Conservation (phyloP, 169 alveolate species). For the Plasmodium berghei region DNA sequence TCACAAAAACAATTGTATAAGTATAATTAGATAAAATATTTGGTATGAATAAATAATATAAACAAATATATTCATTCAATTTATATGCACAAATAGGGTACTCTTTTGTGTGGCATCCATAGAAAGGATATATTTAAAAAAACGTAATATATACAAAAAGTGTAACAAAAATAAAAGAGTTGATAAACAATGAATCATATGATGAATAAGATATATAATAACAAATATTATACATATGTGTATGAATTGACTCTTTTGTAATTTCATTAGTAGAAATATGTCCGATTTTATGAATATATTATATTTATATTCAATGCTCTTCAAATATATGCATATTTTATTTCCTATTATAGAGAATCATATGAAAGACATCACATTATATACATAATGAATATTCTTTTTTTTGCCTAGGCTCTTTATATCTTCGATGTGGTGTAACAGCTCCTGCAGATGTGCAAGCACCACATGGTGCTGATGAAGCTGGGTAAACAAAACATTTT, state of each 20-base stretch:
- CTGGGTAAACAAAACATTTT: constrained; percentile 89
- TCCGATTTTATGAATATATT: no score
- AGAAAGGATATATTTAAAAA: no score
- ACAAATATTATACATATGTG: no score
- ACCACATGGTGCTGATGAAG: constrained; percentile 88
- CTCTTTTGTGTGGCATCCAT: no score
- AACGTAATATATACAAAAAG: no score
- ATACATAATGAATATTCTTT: constrained; percentile 60
- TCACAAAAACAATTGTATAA: constrained; percentile 12
- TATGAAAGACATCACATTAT: constrained; percentile 3
- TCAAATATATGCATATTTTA: no score
- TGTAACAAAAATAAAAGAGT: no score
- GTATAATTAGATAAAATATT: constrained; percentile 12
- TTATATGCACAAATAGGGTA: not conserved
- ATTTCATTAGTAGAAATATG: no score
- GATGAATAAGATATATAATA: no score
- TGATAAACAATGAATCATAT: no score
- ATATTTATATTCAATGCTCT: no score
- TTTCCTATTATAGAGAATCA: not conserved
- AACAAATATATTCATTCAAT: not conserved
- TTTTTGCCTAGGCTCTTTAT: constrained; percentile 53
- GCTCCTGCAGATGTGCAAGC: constrained; percentile 92
- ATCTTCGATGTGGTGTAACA: constrained; percentile 86
- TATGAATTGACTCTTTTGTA: no score
- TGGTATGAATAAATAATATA: not conserved